Percentiles rank a stretch among this genome's conserved stretches.
Conservation (phyloP, 495 filamentous ascomycete genomes). For the Trichoderma gamsii region DNA sequence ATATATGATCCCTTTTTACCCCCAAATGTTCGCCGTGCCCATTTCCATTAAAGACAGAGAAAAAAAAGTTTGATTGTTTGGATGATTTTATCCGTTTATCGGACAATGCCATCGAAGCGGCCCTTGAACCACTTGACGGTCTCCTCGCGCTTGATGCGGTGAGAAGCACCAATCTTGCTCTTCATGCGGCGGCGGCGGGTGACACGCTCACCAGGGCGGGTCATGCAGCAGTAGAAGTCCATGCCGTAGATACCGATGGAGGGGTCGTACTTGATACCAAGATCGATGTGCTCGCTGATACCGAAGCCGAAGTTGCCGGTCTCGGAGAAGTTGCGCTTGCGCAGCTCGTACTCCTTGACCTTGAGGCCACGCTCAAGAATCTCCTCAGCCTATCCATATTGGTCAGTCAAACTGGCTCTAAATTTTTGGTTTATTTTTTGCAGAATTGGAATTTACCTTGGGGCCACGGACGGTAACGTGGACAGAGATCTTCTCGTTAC, state of each 20-base stretch:
- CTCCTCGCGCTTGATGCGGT: slow-evolving; percentile 89
- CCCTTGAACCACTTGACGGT: slow-evolving; percentile 99
- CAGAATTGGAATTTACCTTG: slow-evolving; percentile 49
- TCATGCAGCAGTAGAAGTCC: slow-evolving; percentile 99
- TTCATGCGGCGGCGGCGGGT: slow-evolving; percentile 87
- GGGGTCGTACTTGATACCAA: slow-evolving; percentile 99
- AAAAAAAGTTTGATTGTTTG: slow-evolving; percentile 11
- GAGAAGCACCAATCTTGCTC: slow-evolving; percentile 74
- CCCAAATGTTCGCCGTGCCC: slow-evolving; percentile 26
- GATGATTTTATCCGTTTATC: slow-evolving; percentile 52
- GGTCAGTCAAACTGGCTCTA: not conserved
- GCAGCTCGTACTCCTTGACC: slow-evolving; percentile 99
- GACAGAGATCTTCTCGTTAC: slow-evolving; percentile 99
- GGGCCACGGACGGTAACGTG: slow-evolving; percentile 99
- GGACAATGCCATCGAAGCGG: slow-evolving; percentile 96
- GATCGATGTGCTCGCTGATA: slow-evolving; percentile 99
- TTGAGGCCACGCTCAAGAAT: slow-evolving; percentile 99
- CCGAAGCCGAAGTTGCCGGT: slow-evolving; percentile 99
- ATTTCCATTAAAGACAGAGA: slow-evolving; percentile 16
- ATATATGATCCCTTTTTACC: slow-evolving; percentile 33
- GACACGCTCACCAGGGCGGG: slow-evolving; percentile 95
- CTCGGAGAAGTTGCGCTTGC: slow-evolving; percentile 98
- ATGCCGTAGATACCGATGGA: slow-evolving; percentile 99
- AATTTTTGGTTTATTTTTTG: not conserved
- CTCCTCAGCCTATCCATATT: slow-evolving; percentile 65